Evolutionary conservation across 352 stramenopile genomes (phyloP).

Genomic region (Phytophthora macrochlamydospora): DNA sequence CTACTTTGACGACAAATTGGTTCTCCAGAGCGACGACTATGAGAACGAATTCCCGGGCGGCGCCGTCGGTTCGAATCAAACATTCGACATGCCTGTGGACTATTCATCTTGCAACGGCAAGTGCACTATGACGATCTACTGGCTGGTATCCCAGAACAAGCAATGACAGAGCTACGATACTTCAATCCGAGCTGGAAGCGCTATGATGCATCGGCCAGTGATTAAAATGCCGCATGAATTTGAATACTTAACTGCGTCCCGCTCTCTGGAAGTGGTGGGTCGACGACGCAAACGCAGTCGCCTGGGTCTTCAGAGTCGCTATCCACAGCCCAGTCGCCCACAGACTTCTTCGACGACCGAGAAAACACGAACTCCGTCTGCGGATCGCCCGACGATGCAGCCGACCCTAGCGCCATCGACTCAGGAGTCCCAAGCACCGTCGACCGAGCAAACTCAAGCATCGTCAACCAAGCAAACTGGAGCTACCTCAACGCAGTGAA

Average conservation of each 20-base stretch:
- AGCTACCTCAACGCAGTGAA: no score
- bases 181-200: neutral
- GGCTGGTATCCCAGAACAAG: conserved; percentile 37
- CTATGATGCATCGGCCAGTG: no score
- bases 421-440: no score
- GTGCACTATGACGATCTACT: conserved; percentile 41
- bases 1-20: conserved; percentile 36
- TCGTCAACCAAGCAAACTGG: no score
- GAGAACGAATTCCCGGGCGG: conserved; percentile 27
- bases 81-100: conserved; percentile 6
- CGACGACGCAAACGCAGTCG: neutral
- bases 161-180: conserved; percentile 44
- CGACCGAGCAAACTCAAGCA: no score
- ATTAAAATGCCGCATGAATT: neutral
- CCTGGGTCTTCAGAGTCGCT: no score
- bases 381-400: no score
- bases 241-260: conserved; percentile 7
- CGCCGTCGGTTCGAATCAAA: conserved; percentile 6
- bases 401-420: no score
- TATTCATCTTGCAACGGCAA: no score
- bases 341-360: no score
- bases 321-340: no score
- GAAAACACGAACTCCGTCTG: no score
- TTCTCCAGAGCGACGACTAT: conserved; percentile 33
- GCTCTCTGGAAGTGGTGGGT: neutral